A percentile compares a stretch with the other conserved stretches of the same genome.
phyloP scores from a whole-genome alignment of 257 asterid species.

The Nicotiana knightiana region DNA sequence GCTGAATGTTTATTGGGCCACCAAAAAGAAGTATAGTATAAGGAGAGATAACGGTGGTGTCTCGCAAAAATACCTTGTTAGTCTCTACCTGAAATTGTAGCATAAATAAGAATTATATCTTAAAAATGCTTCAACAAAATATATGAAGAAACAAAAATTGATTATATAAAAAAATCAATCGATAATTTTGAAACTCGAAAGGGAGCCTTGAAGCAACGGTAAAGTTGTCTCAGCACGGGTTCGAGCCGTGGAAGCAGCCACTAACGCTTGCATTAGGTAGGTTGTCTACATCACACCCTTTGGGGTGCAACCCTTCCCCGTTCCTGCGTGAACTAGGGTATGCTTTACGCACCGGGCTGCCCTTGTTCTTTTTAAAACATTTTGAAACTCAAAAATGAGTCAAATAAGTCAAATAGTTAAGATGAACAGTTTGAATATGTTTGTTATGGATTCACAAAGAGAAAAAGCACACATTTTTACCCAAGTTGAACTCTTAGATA shows the following conservation, averaged over 20 bases:
- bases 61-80: conserved; percentile 75
- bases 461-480: neutral
- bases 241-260: too few relatives aligned
- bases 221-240: too few relatives aligned
- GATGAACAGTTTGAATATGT: neutral
- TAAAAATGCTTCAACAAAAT: conserved; percentile 12
- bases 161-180: neutral
- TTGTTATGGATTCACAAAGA: neutral
- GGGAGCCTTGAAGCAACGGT: too few relatives aligned
- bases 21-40: conserved; percentile 89
- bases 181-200: neutral
- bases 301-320: too few relatives aligned
- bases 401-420: neutral
- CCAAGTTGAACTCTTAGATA: neutral
- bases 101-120: conserved; percentile 1
- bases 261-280: too few relatives aligned
- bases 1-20: conserved; percentile 82
- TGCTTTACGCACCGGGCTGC: too few relatives aligned
- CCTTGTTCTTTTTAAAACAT: neutral
- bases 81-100: conserved; percentile 78
- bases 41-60: conserved; percentile 84
- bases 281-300: too few relatives aligned
- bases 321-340: too few relatives aligned
- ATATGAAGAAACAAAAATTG: neutral
- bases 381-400: neutral